These are phyloP conservation scores for Kurtzmaniella fragi DNA, from an alignment of 805 yeast species.

Conservation along the genomic window DNA sequence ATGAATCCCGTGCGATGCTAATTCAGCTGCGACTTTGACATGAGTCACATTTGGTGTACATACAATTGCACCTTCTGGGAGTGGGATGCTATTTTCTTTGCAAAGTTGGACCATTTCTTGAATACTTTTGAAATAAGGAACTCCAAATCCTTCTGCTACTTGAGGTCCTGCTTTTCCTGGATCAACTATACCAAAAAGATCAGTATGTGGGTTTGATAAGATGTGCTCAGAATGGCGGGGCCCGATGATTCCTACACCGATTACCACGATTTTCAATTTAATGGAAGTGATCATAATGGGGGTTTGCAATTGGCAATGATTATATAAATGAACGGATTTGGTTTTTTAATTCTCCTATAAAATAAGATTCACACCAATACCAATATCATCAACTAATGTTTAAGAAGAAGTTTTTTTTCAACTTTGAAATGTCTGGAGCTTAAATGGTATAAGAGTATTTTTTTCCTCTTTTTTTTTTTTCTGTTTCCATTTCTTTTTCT, in stretches of 20 bases:
- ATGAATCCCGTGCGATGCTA: conserved; percentile 32
- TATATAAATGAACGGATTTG: no score
- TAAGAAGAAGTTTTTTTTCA: no score
- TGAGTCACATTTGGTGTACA: conserved; percentile 41
- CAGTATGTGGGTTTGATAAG: conserved; percentile 16
- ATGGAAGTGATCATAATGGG: conserved; percentile 3
- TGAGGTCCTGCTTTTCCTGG: conserved; percentile 26
- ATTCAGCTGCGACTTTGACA: conserved; percentile 24
- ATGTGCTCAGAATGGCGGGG: conserved; percentile 38
- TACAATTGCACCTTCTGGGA: conserved; percentile 37
- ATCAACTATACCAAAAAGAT: conserved; percentile 31
- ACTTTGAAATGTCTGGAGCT: no score
- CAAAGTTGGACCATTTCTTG: conserved; percentile 22
- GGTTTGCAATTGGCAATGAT: no score
- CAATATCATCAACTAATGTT: no score
- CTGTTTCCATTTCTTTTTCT: no score
- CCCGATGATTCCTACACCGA: conserved; percentile 38
- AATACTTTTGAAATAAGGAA: conserved; percentile 19
- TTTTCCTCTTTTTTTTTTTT: no score
- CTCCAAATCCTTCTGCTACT: conserved; percentile 21
- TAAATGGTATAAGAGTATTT: no score
- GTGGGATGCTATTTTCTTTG: conserved; percentile 13
- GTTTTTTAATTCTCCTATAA: no score
- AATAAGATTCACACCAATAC: no score
- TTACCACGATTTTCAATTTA: conserved; percentile 14